Percentiles rank a stretch among this genome's conserved stretches.
phyloP scores from a whole-genome alignment of 352 stramenopile genomes.

The Globisporangium lucens region DNA sequence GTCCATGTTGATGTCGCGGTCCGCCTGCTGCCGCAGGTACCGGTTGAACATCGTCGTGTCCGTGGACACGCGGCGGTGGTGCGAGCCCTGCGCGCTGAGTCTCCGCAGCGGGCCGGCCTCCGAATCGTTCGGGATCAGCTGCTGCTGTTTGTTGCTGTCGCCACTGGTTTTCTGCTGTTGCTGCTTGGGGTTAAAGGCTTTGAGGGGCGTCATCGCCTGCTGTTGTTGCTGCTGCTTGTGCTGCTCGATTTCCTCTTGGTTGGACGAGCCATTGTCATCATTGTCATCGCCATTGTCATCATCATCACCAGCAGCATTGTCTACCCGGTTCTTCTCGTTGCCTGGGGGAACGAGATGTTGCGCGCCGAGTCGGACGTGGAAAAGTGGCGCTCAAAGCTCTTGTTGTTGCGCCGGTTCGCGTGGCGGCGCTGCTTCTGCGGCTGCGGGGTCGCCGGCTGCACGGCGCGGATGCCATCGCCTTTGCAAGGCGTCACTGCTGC shows the following conservation, averaged over 20 bases:
- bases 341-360: constrained; percentile 18
- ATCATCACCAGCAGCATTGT: constrained; percentile 15
- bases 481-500: background rate
- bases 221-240: constrained; percentile 1
- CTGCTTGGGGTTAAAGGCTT: constrained; percentile 19
- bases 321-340: constrained; percentile 24
- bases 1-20: constrained; percentile 49
- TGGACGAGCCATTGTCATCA: constrained; percentile 17
- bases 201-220: constrained; percentile 9
- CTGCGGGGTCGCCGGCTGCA: constrained; percentile 45
- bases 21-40: constrained; percentile 51
- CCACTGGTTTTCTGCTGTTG: constrained; percentile 5
- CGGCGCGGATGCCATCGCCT: constrained; percentile 5
- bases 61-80: constrained; percentile 69
- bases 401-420: constrained; percentile 20
- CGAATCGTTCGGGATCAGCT: constrained; percentile 26
- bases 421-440: constrained; percentile 31
- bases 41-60: constrained; percentile 69
- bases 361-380: constrained; percentile 20
- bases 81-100: constrained; percentile 44
- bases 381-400: constrained; percentile 26
- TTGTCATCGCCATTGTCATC: constrained; percentile 14
- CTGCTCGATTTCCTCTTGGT: constrained; percentile 28
- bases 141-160: constrained; percentile 14
- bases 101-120: constrained; percentile 58